phyloP scores from a whole-genome alignment of 495 filamentous ascomycete species.

The Parachaetomium inaequale region DNA sequence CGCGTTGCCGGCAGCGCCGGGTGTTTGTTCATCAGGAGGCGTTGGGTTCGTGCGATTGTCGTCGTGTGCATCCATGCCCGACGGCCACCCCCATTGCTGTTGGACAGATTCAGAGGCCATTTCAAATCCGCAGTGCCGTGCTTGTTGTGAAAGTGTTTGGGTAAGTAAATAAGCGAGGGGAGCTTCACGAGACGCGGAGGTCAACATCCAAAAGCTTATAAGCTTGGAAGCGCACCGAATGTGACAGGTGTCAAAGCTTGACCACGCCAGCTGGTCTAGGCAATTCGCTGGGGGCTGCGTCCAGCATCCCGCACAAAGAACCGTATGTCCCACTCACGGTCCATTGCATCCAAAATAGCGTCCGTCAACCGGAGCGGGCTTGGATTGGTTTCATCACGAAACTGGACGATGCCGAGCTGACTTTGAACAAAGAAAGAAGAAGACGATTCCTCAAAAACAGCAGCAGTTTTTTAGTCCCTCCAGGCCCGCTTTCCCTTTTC shows the following conservation, averaged over 20 bases:
- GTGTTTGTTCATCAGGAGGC: constrained; percentile 5
- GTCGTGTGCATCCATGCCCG: constrained; percentile 7
- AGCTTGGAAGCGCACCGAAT: constrained; percentile 8
- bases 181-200: background rate
- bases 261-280: constrained; percentile 18
- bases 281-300: background rate
- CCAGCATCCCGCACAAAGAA: background rate
- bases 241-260: constrained; percentile 18
- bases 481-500: constrained; percentile 11
- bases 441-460: background rate
- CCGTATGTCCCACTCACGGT: constrained; percentile 3
- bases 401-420: background rate
- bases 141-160: background rate
- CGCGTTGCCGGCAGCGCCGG: constrained; percentile 5
- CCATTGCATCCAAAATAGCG: background rate
- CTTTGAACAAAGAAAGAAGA: background rate
- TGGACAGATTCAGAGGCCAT: constrained; percentile 15
- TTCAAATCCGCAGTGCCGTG: background rate
- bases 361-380: background rate
- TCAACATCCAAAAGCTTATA: background rate
- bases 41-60: background rate
- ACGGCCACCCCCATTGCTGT: constrained; percentile 22
- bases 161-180: background rate
- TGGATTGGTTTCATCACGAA: background rate
- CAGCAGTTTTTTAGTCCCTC: constrained; percentile 10